phyloP scores from a whole-genome alignment of 148 eudicot genomes.

The Silene uniflora region DNA sequence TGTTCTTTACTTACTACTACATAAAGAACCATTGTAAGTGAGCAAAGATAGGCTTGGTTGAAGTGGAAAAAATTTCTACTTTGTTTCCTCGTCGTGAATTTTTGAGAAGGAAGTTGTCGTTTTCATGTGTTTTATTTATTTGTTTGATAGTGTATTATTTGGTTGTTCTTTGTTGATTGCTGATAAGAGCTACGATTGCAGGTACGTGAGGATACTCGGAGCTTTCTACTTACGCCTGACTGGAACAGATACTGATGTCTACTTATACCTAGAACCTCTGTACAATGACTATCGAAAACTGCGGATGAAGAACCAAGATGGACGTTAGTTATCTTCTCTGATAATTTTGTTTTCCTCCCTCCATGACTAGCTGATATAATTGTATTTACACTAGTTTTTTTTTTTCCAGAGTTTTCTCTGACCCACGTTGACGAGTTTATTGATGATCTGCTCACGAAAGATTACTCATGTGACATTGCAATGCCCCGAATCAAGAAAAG shows the following conservation, averaged over 20 bases:
- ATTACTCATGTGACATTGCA: slow-evolving; percentile 90
- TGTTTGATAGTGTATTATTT: background rate
- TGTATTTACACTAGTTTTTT: slow-evolving; percentile 2
- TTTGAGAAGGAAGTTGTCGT: background rate
- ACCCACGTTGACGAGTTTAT: slow-evolving; percentile 90
- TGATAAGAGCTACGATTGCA: slow-evolving; percentile 23
- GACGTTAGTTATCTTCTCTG: slow-evolving; percentile 40
- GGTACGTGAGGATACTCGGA: slow-evolving; percentile 91
- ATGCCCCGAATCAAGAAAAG: slow-evolving; percentile 90
- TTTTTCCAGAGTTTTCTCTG: slow-evolving; percentile 48
- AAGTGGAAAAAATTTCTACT: background rate
- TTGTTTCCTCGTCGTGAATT: background rate
- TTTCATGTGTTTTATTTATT: background rate
- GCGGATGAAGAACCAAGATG: slow-evolving; percentile 64
- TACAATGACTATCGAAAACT: slow-evolving; percentile 90
- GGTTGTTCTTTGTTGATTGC: background rate
- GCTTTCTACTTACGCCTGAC: slow-evolving; percentile 92
- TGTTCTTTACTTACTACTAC: too few species aligned
- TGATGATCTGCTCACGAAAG: slow-evolving; percentile 84
- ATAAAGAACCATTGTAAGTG: too few species aligned
- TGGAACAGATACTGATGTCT: slow-evolving; percentile 85
- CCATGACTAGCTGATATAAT: background rate
- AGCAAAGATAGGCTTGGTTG: too few species aligned
- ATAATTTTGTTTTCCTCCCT: background rate
- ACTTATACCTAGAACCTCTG: slow-evolving; percentile 83